Evolutionary conservation across 805 yeast genomes (phyloP).

Genomic region (Barnettozyma pratensis): DNA sequence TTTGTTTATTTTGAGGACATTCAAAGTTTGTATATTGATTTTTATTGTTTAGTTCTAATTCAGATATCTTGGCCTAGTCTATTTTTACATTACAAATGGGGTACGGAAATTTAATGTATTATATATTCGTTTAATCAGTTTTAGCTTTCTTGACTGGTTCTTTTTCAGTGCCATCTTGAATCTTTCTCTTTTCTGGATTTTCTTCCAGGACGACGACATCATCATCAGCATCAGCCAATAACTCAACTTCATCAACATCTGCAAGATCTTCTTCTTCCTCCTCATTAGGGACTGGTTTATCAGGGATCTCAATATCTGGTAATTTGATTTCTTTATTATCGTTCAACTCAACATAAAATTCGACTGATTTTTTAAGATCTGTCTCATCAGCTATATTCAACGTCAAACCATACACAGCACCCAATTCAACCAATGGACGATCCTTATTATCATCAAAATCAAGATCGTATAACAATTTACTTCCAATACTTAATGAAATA

Average conservation of each 20-base stretch:
- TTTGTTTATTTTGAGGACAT: not conserved
- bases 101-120: too few species aligned
- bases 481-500: slow-evolving; percentile 51
- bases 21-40: not conserved
- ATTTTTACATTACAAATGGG: too few species aligned
- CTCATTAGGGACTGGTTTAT: slow-evolving; percentile 17
- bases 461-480: slow-evolving; percentile 64
- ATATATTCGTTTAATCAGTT: slow-evolving; percentile 3
- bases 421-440: slow-evolving; percentile 43
- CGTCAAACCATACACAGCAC: slow-evolving; percentile 55
- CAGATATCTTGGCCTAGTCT: too few species aligned
- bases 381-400: slow-evolving; percentile 77
- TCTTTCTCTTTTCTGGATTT: slow-evolving; percentile 21
- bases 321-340: slow-evolving; percentile 19
- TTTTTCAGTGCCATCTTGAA: slow-evolving; percentile 1
- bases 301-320: slow-evolving; percentile 31
- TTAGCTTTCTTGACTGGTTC: slow-evolving; percentile 4
- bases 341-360: slow-evolving; percentile 44
- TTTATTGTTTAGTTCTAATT: too few species aligned
- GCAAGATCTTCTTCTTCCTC: slow-evolving; percentile 22
- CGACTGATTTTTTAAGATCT: slow-evolving; percentile 57
- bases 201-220: slow-evolving; percentile 17
- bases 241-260: slow-evolving; percentile 15
- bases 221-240: slow-evolving; percentile 14
- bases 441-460: slow-evolving; percentile 80